A percentile compares a stretch with the other conserved stretches of the same genome.
These are phyloP conservation scores for Ophiocytium majus DNA, from an alignment of 352 stramenopile genomes.

Conservation along the genomic window DNA sequence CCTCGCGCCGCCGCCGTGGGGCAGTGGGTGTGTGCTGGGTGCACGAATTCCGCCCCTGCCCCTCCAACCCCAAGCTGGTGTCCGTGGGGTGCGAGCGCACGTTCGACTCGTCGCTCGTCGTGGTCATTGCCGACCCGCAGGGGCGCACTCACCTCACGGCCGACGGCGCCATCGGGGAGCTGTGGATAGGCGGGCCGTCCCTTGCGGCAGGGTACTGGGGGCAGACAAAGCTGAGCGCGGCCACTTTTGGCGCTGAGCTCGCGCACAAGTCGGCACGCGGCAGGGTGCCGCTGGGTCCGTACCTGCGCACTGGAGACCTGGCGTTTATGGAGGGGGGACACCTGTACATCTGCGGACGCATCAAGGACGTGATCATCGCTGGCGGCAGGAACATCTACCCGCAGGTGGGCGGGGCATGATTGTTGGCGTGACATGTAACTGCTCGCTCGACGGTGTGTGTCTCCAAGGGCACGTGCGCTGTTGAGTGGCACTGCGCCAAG, in stretches of 20 bases:
- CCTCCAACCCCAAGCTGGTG: neutral
- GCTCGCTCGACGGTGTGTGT: too few relatives aligned
- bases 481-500: too few relatives aligned
- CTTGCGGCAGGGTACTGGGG: slow-evolving; percentile 29
- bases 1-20: too few relatives aligned
- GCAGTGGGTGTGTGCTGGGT: slow-evolving; percentile 20
- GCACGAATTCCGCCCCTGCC: neutral
- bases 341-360: slow-evolving; percentile 93
- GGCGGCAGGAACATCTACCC: slow-evolving; percentile 97
- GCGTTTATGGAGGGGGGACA: slow-evolving; percentile 91
- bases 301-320: slow-evolving; percentile 91
- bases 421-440: too few relatives aligned
- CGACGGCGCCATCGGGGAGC: slow-evolving; percentile 24
- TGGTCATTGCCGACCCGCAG: slow-evolving; percentile 57
- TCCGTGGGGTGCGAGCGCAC: neutral
- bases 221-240: neutral
- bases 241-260: neutral
- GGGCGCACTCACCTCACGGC: neutral
- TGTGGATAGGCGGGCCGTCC: slow-evolving; percentile 29
- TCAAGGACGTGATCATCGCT: slow-evolving; percentile 99
- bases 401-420: too few relatives aligned
- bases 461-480: too few relatives aligned
- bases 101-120: slow-evolving; percentile 59
- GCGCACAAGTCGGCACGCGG: too few relatives aligned
- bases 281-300: too few relatives aligned